Base-by-base conservation (phyloP, 1,284 basidiomycete species). In the Kwoniella shivajii region DNA sequence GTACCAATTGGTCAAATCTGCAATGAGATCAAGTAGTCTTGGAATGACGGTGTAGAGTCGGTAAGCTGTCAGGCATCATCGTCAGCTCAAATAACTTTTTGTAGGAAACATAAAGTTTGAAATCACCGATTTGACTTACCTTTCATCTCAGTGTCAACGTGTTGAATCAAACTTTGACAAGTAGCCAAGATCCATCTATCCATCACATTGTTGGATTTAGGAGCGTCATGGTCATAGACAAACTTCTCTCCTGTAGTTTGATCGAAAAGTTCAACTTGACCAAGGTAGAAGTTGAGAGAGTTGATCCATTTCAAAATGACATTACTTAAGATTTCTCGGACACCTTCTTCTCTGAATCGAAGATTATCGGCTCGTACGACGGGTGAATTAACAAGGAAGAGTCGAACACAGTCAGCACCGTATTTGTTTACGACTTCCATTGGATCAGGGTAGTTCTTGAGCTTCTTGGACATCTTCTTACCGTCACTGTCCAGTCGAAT, bases 401-500 rank as follows among this genome's bases (percentile, higher is more conserved):
- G 92, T 72, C 95, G 86, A 57, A 94, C 90, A 2, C 94, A 92
- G 74, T 99, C 96, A 34, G 95, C 96, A 57, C 96, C 95, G 78
- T 92, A 97, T 69, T 86, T 86, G 74, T 94, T 83, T 63, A 99
- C 88, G 75, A 99, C 85, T 57, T 92, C 69, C 74, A 87, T 91
- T 7, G 96, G 96, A 76, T 99, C 95, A n/a, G 96, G 95, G 78
- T 94, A 99, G 80, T 99, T 99, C 76, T 88, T 88, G 63, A 96
- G 79, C 79, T 91, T 95, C 82, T 99, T 99, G 81, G 90, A 93
- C 96, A 99, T 99, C 82, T 99, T 99, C 83, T 96, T 97, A 53
- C 96, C 96, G 72, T 99, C 94, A 7, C 89, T 91, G 56, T 16
- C 31, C 18, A 18, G 3, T 33, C 1, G 50, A 4, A 16, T n/a